Evolutionary conservation across 805 yeast species (phyloP).

Genomic region (Candida vartiovaarae): DNA sequence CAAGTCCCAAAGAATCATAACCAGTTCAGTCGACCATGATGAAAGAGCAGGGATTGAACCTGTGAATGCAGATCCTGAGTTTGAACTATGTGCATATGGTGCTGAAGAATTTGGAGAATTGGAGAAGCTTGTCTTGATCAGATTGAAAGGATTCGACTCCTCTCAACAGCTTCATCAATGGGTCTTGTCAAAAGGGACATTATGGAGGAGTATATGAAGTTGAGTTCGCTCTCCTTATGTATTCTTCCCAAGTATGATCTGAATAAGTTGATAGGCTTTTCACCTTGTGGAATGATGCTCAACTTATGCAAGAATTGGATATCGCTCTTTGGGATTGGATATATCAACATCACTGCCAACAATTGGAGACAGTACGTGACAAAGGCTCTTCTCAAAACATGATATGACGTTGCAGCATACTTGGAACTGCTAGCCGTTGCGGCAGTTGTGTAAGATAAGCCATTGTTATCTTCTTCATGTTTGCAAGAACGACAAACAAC

Average conservation of each 20-base stretch:
- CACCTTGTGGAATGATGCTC: constrained; percentile 22
- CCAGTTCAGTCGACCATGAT: constrained; percentile 50
- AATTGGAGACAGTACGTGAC: constrained; percentile 56
- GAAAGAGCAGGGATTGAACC: constrained; percentile 32
- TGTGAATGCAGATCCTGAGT: constrained; percentile 2
- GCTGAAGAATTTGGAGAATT: constrained; percentile 9
- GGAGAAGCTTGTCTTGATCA: constrained; percentile 16
- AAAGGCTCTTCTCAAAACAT: constrained; percentile 37
- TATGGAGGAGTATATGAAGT: constrained; percentile 40
- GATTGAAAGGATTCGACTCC: constrained; percentile 31
- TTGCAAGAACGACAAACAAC: constrained; percentile 45
- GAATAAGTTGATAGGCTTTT: constrained; percentile 39
- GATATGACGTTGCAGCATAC: constrained; percentile 19
- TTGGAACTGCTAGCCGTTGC: constrained; percentile 6
- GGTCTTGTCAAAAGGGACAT: constrained; percentile 42
- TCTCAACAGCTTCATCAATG: constrained; percentile 30
- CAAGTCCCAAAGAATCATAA: constrained; percentile 68
- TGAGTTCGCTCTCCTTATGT: constrained; percentile 47
- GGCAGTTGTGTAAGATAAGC: constrained; percentile 29
- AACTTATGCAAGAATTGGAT: constrained; percentile 28
- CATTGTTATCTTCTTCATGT: constrained; percentile 34
- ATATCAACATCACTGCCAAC: constrained; percentile 51
- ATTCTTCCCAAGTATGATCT: constrained; percentile 46
- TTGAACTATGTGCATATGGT: constrained; percentile 1
- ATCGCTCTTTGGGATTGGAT: constrained; percentile 52